phyloP scores from a whole-genome alignment of 371 early-diverging fungal species.

The Haplosporangium sp. region DNA sequence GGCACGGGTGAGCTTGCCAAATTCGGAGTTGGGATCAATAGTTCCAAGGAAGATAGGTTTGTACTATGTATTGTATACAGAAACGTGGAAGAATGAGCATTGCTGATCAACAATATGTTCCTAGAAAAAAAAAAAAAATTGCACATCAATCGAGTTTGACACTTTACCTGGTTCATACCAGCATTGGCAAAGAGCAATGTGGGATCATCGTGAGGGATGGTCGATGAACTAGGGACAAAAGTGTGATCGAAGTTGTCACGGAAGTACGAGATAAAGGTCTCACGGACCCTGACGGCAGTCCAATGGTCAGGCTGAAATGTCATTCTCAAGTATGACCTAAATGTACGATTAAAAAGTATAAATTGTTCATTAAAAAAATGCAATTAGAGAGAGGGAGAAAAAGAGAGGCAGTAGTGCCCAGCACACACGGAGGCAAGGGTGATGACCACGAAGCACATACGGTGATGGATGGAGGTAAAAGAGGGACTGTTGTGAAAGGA shows the following conservation, averaged over 20 bases:
- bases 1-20: slow-evolving; percentile 93
- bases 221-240: slow-evolving; percentile 90
- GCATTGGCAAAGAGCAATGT: slow-evolving; percentile 99
- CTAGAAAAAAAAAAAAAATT: background rate
- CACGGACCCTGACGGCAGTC: slow-evolving; percentile 87
- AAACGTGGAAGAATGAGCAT: slow-evolving; percentile 1
- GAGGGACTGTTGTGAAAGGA: no score
- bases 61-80: slow-evolving; percentile 67
- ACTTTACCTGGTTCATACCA: slow-evolving; percentile 98
- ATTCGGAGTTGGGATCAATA: slow-evolving; percentile 90
- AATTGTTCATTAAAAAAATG: background rate
- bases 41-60: slow-evolving; percentile 99
- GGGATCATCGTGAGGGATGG: slow-evolving; percentile 97
- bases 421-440: background rate
- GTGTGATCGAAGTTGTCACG: slow-evolving; percentile 81
- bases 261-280: slow-evolving; percentile 95
- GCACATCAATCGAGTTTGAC: background rate
- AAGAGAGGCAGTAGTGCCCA: background rate
- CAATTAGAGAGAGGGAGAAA: background rate
- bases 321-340: slow-evolving; percentile 20
- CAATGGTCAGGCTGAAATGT: slow-evolving; percentile 63
- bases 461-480: no score
- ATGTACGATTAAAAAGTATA: background rate
- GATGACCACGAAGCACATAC: no score
- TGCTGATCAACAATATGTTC: background rate